Percentiles rank a stretch among this genome's conserved stretches.
Conservation (phyloP, 495 filamentous ascomycete species). For the Neurospora sp. region DNA sequence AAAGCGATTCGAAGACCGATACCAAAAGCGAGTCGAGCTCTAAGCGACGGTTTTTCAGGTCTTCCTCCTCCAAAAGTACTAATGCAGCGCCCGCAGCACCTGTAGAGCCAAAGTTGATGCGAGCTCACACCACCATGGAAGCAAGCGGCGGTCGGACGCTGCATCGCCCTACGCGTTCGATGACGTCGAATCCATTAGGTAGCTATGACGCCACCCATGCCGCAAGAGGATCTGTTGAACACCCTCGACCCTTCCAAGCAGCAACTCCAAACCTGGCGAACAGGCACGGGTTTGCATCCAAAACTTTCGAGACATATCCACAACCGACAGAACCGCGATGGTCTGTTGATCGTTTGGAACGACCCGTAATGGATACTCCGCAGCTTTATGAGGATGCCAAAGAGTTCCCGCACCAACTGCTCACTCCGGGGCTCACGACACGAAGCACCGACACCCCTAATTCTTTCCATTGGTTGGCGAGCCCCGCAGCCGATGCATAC, state of each 20-base stretch:
- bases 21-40: neutral
- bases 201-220: neutral
- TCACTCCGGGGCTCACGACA: constrained; percentile 2
- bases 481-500: constrained; percentile 13
- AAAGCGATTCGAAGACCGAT: neutral
- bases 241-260: neutral
- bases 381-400: constrained; percentile 13
- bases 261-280: neutral
- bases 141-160: neutral
- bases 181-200: neutral
- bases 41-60: neutral
- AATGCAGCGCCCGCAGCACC: neutral
- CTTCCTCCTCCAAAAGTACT: neutral
- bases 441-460: constrained; percentile 2
- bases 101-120: neutral
- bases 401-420: constrained; percentile 4
- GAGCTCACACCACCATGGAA: neutral
- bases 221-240: neutral
- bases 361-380: constrained; percentile 18
- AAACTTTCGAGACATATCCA: neutral
- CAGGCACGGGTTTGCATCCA: neutral
- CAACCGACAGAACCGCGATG: neutral
- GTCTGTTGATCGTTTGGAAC: neutral
- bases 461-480: neutral
- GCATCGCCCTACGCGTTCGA: neutral